Evolutionary conservation across 2,329 filamentous ascomycete species (phyloP), one percentile per base, ranked within the genome.

Genomic region (Clarireedia homoeocarpa): DNA sequence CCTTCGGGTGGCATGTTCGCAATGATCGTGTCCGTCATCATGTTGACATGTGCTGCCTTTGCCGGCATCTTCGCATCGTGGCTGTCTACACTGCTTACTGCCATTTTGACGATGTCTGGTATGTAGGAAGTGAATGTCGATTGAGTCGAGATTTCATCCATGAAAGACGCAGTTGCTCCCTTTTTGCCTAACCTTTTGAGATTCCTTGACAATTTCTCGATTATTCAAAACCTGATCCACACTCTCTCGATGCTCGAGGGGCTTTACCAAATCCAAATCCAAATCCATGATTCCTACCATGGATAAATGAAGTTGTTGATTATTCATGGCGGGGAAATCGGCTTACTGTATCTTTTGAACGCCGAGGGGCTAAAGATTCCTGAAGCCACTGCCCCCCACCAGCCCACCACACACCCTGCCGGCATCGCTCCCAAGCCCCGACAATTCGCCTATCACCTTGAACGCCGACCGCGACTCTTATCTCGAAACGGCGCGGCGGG

Each of bases 11-110:
- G 67, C 24, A 76, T 58, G 47, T 73, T 75, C n/a, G 70, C 71
- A 52, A 76, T 73, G 55, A 75, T 70, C 4, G 71, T 74, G 55
- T 75, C 74, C 2, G 71, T 72, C 74, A 75, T 75, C 70, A 75
- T 73, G 52, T 76, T 76, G 59, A 75, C 72, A 61, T 76, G 74
- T 26, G 73, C 71, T 15, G 61, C 61, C 42, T 65, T 66, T n/a
- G 61, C 61, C 9, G 53, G 46, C 24, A 12, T 48, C 6, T 48
- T 30, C 12, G 15, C n/a, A 53, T 14, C 38, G 12, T 55, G 15
- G 14, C 14, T 30, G 9, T 55, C 38, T 9, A 12, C 14, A 12
- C 15, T 12, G 7, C 17, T 42, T 17, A 9, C 3, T 42, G 17
- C 26, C 53, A 55, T 55, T 2, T 51, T 51, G 36, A n/a, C 24